Conservation (phyloP, 441 rosid genomes). For the Bocquillonia castaneifolia region DNA sequence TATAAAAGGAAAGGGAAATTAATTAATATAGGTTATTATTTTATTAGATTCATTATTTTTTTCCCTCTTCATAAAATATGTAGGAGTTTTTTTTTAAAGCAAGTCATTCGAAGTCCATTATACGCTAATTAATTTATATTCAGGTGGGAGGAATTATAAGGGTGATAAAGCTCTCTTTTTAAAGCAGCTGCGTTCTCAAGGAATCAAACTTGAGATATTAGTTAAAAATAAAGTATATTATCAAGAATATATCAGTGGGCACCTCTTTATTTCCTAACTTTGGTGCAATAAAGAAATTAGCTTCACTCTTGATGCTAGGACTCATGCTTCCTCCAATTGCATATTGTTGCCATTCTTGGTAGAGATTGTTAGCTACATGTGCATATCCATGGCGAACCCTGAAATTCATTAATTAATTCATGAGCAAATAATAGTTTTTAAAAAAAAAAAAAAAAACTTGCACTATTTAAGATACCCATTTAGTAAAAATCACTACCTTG, state of each 20-base stretch:
- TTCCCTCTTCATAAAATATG: too few species aligned
- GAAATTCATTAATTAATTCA: slow-evolving; percentile 10
- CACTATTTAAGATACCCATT: background rate
- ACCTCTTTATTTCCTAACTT: slow-evolving; percentile 53
- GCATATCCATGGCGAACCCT: slow-evolving; percentile 75
- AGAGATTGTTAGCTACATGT: slow-evolving; percentile 63
- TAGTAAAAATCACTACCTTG: slow-evolving; percentile 34
- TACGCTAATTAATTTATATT: too few species aligned
- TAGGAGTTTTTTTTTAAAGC: too few species aligned
- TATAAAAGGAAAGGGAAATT: too few species aligned
- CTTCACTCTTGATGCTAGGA: slow-evolving; percentile 75
- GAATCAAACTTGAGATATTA: too few species aligned
- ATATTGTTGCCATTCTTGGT: slow-evolving; percentile 75
- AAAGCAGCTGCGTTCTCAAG: too few species aligned
- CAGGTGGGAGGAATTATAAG: too few species aligned
- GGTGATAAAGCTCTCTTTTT: too few species aligned
- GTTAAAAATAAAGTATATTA: too few species aligned
- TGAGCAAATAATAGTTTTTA: background rate
- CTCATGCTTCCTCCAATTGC: slow-evolving; percentile 84
- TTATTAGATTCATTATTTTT: background rate
- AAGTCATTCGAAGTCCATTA: too few species aligned
- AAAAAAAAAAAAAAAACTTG: background rate
- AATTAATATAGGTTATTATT: background rate
- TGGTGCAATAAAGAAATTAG: slow-evolving; percentile 67
- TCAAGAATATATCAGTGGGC: background rate